phyloP scores from a whole-genome alignment of 169 alveolate genomes.

The Cystoisospora suis region DNA sequence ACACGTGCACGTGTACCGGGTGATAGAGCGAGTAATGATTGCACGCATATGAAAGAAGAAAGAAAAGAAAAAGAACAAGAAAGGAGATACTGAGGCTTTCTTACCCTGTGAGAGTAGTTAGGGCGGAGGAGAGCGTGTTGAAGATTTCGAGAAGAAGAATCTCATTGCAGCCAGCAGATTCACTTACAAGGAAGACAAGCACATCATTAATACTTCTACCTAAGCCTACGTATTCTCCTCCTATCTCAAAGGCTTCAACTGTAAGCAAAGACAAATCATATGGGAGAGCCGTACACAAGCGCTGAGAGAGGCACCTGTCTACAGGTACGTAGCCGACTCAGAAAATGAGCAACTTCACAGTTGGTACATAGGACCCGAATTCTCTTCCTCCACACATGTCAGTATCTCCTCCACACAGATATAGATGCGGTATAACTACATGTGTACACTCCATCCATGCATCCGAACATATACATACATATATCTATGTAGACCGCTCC shows the following conservation, averaged over 20 bases:
- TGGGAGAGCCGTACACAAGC: no score
- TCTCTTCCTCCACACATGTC: not conserved
- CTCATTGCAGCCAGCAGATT: not conserved
- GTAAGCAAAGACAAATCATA: not conserved
- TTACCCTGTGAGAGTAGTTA: not conserved
- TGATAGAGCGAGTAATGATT: no score
- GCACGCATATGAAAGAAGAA: no score
- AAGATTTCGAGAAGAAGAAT: slow-evolving; percentile 8
- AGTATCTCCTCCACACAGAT: not conserved
- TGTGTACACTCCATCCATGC: not conserved
- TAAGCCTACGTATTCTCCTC: not conserved
- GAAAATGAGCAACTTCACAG: no score
- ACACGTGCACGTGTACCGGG: no score
- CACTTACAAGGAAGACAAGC: not conserved
- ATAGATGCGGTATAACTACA: not conserved
- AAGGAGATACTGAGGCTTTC: not conserved
- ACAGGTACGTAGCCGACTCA: no score
- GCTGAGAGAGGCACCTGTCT: no score
- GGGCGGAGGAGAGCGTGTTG: not conserved
- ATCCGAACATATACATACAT: not conserved
- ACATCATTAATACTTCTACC: slow-evolving; percentile 18
- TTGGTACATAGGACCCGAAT: no score
- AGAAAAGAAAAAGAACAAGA: not conserved
- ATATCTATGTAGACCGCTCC: not conserved
- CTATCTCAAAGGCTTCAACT: slow-evolving; percentile 26